Percentiles rank a stretch among this genome's conserved stretches.
phyloP scores from a whole-genome alignment of 2,329 filamentous ascomycete species.

The Dissoconium aciculare region DNA sequence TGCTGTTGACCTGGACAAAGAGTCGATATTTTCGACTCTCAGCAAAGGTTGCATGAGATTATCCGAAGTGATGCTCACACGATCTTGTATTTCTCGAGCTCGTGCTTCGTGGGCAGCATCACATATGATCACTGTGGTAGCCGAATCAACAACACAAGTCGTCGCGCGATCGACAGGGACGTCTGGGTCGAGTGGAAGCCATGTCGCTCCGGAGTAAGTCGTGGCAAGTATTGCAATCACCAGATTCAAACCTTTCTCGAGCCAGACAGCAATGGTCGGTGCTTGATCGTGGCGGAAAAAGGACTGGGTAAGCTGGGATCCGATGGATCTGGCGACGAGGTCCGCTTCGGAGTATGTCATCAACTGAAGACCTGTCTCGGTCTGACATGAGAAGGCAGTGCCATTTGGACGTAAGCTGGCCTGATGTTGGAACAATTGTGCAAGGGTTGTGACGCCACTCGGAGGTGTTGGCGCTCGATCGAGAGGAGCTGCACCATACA shows the following conservation, averaged over 20 bases:
- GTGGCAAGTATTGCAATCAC: conserved; percentile 13
- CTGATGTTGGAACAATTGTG: conserved; percentile 10
- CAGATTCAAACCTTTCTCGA: conserved; percentile 14
- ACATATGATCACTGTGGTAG: conserved; percentile 9
- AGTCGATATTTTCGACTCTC: conserved; percentile 6
- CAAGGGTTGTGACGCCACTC: conserved; percentile 10
- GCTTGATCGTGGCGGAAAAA: conserved; percentile 1
- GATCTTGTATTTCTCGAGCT: conserved; percentile 8
- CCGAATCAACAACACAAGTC: conserved; percentile 10
- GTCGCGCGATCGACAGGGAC: conserved; percentile 13
- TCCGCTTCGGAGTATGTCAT: conserved; percentile 13
- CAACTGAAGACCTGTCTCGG: conserved; percentile 6
- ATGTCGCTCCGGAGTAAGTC: conserved; percentile 15
- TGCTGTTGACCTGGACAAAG: conserved; percentile 6
- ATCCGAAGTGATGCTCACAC: conserved; percentile 3
- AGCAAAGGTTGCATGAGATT: conserved; percentile 3
- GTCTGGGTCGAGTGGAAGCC: conserved; percentile 15
- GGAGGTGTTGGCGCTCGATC: conserved; percentile 9
- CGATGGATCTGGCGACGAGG: conserved; percentile 8
- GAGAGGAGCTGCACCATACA: conserved; percentile 9
- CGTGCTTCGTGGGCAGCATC: conserved; percentile 10
- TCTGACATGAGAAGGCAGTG: conserved; percentile 12
- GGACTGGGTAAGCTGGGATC: conserved; percentile 6
- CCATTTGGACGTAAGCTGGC: conserved; percentile 7
- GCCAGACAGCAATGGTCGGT: conserved; percentile 12